phyloP scores from a whole-genome alignment of 2,329 filamentous ascomycete species.

The Ceratocystis colombiana region DNA sequence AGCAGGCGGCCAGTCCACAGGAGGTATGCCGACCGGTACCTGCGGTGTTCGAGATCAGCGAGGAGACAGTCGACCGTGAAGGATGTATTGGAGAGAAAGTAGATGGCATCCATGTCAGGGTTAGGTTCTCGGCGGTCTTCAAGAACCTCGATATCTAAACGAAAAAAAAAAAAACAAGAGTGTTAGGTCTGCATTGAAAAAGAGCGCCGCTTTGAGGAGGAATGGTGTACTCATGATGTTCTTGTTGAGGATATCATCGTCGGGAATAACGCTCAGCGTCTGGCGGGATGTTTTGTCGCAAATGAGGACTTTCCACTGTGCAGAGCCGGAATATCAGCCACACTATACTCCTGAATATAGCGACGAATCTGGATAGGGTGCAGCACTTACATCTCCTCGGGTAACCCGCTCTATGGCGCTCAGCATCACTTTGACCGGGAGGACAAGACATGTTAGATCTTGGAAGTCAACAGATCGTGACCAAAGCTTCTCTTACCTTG shows the following conservation, averaged over 20 bases:
- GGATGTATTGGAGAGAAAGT: slow-evolving; percentile 73
- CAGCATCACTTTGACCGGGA: slow-evolving; percentile 47
- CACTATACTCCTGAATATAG: too few relatives aligned
- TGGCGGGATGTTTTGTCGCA: slow-evolving; percentile 75
- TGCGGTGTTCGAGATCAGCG: slow-evolving; percentile 75
- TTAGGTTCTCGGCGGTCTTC: slow-evolving; percentile 76
- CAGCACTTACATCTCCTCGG: slow-evolving; percentile 59
- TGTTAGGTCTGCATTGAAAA: slow-evolving; percentile 22
- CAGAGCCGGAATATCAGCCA: background rate
- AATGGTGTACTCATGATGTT: slow-evolving; percentile 75
- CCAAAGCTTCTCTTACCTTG: slow-evolving; percentile 31
- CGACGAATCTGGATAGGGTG: background rate
- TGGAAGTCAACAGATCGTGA: background rate
- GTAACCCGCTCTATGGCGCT: slow-evolving; percentile 67
- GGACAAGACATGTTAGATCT: slow-evolving; percentile 31
- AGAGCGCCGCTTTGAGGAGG: background rate
- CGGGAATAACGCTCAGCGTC: slow-evolving; percentile 79
- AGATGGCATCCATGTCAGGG: slow-evolving; percentile 87
- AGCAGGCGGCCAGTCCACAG: slow-evolving; percentile 77
- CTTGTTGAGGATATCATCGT: slow-evolving; percentile 94
- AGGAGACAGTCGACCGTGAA: slow-evolving; percentile 90
- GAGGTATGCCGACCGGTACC: slow-evolving; percentile 69
- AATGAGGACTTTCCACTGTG: slow-evolving; percentile 91
- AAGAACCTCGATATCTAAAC: slow-evolving; percentile 84
- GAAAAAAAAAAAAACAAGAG: slow-evolving; percentile 8